These are phyloP conservation scores for Neurospora sp. DNA, from an alignment of 495 filamentous ascomycete genomes.

Conservation along the genomic window DNA sequence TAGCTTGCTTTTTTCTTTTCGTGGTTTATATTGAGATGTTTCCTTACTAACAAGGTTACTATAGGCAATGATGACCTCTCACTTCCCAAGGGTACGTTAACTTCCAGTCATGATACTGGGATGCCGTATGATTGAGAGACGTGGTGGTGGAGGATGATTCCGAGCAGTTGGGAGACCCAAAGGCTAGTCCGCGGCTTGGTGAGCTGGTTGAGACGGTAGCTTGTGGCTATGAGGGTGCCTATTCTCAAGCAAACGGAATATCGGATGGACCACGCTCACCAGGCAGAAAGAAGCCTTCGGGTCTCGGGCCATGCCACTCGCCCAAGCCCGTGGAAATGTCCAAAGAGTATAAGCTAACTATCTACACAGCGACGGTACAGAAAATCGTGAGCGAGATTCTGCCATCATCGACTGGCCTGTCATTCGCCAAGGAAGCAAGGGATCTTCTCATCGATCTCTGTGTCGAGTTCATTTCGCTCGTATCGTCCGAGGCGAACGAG, in stretches of 20 bases:
- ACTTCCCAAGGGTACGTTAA: constrained; percentile 71
- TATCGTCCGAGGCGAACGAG: constrained; percentile 95
- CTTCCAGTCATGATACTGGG: neutral
- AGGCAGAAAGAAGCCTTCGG: neutral
- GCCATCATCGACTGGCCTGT: constrained; percentile 47
- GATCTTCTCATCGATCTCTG: constrained; percentile 97
- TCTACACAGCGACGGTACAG: constrained; percentile 71
- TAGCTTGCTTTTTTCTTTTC: neutral
- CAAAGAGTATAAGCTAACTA: constrained; percentile 1
- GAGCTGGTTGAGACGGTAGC: neutral
- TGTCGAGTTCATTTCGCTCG: constrained; percentile 96
- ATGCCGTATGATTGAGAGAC: neutral
- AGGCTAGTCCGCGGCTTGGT: neutral
- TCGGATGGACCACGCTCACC: neutral
- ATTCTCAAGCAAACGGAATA: neutral
- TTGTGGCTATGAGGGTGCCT: neutral
- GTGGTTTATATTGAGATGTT: neutral
- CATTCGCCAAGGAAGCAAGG: constrained; percentile 88
- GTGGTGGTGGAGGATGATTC: neutral
- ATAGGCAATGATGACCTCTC: constrained; percentile 84
- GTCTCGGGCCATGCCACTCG: neutral
- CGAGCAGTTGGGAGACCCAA: neutral
- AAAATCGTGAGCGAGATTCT: constrained; percentile 97
- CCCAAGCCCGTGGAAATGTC: neutral
- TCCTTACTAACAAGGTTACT: constrained; percentile 14